Evolutionary conservation across 106 monocot genomes (phyloP).

Genomic region (Xerophyta viscosa): DNA sequence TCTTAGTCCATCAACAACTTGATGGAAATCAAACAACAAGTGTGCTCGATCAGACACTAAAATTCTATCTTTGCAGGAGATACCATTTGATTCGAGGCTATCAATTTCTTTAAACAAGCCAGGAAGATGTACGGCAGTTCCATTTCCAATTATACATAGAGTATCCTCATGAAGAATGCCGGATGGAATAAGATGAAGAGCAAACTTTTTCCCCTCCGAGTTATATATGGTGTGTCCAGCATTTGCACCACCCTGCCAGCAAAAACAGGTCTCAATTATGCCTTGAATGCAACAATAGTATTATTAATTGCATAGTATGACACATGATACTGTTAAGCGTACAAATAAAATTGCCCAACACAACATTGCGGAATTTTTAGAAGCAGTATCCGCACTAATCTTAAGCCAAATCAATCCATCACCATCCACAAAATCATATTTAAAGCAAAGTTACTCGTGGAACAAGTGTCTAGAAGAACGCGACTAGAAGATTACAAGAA

Average conservation of each 20-base stretch:
- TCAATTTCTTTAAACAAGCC: constrained; percentile 87
- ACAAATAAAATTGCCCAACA: no score
- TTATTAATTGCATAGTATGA: no score
- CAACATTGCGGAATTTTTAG: no score
- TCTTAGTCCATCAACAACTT: constrained; percentile 71
- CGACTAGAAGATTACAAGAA: no score
- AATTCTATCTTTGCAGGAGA: constrained; percentile 68
- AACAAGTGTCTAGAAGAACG: no score
- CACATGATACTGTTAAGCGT: no score
- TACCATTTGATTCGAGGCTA: constrained; percentile 66
- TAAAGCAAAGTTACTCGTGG: no score
- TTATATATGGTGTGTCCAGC: constrained; percentile 97
- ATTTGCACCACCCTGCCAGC: constrained; percentile 99
- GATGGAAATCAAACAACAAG: constrained; percentile 91
- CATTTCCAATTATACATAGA: constrained; percentile 85
- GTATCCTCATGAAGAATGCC: constrained; percentile 87
- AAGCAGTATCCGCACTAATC: no score
- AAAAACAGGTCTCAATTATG: no score
- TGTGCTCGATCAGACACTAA: constrained; percentile 93
- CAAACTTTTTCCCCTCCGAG: constrained; percentile 85
- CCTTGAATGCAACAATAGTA: no score
- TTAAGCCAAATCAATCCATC: no score
- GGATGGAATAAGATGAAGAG: constrained; percentile 93
- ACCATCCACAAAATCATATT: no score
- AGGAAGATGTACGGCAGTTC: constrained; percentile 85